phyloP scores from a whole-genome alignment of 202 grass and related monocot species.

The Sporobolus alterniflorus region DNA sequence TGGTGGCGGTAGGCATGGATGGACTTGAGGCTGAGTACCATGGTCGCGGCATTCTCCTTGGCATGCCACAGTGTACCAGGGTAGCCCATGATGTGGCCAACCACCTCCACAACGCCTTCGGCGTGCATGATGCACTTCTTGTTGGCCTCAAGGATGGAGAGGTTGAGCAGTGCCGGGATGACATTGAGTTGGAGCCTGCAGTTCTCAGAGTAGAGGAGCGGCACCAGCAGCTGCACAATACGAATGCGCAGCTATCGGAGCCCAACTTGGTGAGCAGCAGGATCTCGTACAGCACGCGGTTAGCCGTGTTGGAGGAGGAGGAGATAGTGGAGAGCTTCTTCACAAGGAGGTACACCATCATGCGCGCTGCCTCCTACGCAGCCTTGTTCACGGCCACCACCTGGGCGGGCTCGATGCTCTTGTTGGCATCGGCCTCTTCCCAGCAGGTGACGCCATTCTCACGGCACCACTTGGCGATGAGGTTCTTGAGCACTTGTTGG shows the following conservation, averaged over 20 bases:
- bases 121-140: constrained; percentile 96
- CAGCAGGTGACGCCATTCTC: constrained; percentile 67
- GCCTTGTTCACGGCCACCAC: constrained; percentile 71
- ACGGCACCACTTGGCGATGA: constrained; percentile 88
- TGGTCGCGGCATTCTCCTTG: constrained; percentile 84
- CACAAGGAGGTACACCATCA: constrained; percentile 89
- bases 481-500: constrained; percentile 89
- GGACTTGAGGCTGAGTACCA: constrained; percentile 71
- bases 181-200: constrained; percentile 81
- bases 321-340: constrained; percentile 58
- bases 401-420: constrained; percentile 35
- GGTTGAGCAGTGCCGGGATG: constrained; percentile 90
- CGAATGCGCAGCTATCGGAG: constrained; percentile 73
- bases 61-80: constrained; percentile 72
- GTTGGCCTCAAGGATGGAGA: constrained; percentile 91
- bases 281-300: constrained; percentile 86
- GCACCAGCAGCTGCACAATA: constrained; percentile 82
- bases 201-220: constrained; percentile 73
- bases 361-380: constrained; percentile 82
- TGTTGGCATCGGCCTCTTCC: constrained; percentile 50
- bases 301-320: constrained; percentile 60
- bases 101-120: constrained; percentile 64
- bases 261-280: constrained; percentile 76
- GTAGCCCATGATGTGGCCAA: constrained; percentile 57
- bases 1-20: constrained; percentile 75